Conservation (phyloP, 1,139 yeast species). For the Debaryomyces fabryi region DNA sequence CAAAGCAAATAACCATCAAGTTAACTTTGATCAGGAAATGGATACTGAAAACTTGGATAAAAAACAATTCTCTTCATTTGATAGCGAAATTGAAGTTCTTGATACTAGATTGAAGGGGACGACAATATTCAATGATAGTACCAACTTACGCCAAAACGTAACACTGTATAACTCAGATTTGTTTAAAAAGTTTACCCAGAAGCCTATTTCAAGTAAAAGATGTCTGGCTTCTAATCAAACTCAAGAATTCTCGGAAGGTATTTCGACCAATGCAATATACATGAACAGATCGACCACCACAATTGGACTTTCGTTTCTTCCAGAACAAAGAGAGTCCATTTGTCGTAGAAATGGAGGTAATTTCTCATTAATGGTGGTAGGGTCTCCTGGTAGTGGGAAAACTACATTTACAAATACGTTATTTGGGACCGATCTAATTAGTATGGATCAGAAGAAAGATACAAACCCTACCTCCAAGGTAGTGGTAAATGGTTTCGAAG, state of each 20-base stretch:
- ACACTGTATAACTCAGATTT: not conserved
- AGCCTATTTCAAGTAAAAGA: not conserved
- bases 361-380: conserved; percentile 72
- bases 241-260: not conserved
- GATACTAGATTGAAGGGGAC: not conserved
- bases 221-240: not conserved
- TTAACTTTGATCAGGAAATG: not conserved
- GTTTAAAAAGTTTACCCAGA: not conserved
- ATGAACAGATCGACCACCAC: not conserved
- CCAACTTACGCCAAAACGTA: not conserved
- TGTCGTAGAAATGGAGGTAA: conserved; percentile 32
- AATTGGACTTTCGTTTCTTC: conserved; percentile 30
- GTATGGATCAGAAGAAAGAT: not conserved
- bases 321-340: conserved; percentile 27
- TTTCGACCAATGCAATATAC: not conserved
- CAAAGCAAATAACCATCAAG: not conserved
- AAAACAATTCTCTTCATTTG: not conserved
- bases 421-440: conserved; percentile 28
- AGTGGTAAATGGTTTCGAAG: conserved; percentile 39
- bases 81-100: not conserved
- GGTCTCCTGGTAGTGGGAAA: conserved; percentile 79
- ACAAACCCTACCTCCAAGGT: conserved; percentile 31
- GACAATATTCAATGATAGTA: not conserved
- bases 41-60: not conserved
- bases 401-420: conserved; percentile 72